Base-by-base conservation (phyloP, 495 filamentous ascomycete species). In the Aspergillus sparsus region DNA sequence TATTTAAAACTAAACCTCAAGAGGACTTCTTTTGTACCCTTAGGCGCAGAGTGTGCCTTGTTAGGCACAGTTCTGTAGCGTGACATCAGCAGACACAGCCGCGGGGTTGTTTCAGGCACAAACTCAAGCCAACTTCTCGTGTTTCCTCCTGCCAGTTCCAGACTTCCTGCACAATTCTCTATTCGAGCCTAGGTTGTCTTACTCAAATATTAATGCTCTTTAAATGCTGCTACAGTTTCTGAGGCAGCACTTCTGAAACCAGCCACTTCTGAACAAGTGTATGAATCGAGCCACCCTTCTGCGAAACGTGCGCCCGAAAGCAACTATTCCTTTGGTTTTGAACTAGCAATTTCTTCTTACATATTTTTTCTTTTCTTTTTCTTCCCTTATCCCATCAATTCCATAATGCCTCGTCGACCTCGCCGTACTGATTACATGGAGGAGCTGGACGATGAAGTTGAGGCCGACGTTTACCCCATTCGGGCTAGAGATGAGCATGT, bases 371-470 rank as follows among this genome's bases (percentile, higher is more conserved):
- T 13, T 34, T 41, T 18, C n/a, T n/a, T n/a, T n/a, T 32, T 2
- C 39, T 12, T 33, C 35, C n/a, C 39, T 18, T 45, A 13, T 3
- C 35, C 1, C 6, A 21, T n/a, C 21, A 42, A 18, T 15, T 35
- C n/a, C 53, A 64, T 56, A 39, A 79, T 79, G 76, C 67, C 74
- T 46, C 74, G 76, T 53, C 74, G 71, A 53, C 37, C 58, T 21
- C 71, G 66, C 9, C 65, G 62, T 11, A 64, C 62, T 47, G 74
- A 72, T 2, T 71, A 74, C 50, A 70, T 70, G 53, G 73, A 74
- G 12, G 55, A 66, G 4, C 52, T 64, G 3, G 21, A 27, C 1
- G 71, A 68, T 37, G 70, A 71, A 32, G 47, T 61, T 50, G 72
- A 76, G 21, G 62, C 61, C 18, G 67, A 71, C 15, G 31, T 57